Evolutionary conservation across 306 rosid genomes (phyloP), one percentile per base, ranked within the genome.

Genomic region (Vicia faba): DNA sequence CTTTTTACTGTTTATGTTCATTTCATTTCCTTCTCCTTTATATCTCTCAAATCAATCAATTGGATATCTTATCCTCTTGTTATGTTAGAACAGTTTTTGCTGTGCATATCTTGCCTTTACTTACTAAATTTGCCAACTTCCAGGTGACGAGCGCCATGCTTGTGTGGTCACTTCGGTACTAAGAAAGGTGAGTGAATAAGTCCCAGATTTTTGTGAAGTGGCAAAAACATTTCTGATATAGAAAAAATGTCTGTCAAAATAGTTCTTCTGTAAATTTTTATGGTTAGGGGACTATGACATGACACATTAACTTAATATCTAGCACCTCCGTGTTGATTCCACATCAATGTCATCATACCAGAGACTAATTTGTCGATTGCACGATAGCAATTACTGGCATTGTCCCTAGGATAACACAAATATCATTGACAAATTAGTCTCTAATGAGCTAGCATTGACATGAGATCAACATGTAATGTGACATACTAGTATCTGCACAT

Each of bases 101-200:
- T 6, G 53, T 66, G 25, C 45, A n/a, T 18, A 25, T 66, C 33
- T 46, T 66, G 20, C 36, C 45, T 40, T 26, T 71, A 45, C 31
- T 28, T 38, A 10, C 39, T 57, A 56, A 45, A 56, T 60, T 73
- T 65, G 39, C 46, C 45, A 25, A 69, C 40, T 44, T 60, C 53
- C 43, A 81, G 85, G 80, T 20, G 82, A 77, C 58, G 76, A 74
- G 38, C 38, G 75, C 43, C 79, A 77, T 28, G 85, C 72, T 26
- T 69, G 77, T 70, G 82, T 59, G 15, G 66, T 58, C 68, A 73
- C 75, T 19, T 3, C 66, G 44, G 9, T 81, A 36, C 29, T 83
- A 9, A 79, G 70, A 77, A 74, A 74, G 84, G 84, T 83, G 11
- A 7, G 57, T 80, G 16, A 45, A 44, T 13, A 12, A 41, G 46